phyloP scores from a whole-genome alignment of 2,329 filamentous ascomycete genomes.

The Colletotrichum graminicola region DNA sequence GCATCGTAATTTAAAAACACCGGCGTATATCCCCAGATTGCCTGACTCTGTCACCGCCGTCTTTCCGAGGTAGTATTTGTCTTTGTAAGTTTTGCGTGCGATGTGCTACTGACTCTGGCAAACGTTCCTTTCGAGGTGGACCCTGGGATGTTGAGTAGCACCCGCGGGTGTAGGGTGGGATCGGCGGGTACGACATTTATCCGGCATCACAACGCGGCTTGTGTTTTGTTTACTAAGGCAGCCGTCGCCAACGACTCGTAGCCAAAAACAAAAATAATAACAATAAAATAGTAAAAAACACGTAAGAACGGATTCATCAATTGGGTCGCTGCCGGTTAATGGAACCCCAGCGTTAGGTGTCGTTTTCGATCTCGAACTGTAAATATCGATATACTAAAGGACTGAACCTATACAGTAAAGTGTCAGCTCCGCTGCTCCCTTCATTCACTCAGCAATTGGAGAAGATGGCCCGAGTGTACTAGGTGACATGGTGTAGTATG shows the following conservation, averaged over 20 bases:
- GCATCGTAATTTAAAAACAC: not conserved
- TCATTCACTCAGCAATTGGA: too few species aligned
- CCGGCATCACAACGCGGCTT: not conserved
- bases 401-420: too few species aligned
- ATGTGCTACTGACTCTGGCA: not conserved
- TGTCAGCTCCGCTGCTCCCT: too few species aligned
- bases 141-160: not conserved
- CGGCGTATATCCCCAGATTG: not conserved
- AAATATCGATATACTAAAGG: not conserved
- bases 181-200: not conserved
- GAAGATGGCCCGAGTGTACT: too few species aligned
- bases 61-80: not conserved
- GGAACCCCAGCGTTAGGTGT: not conserved
- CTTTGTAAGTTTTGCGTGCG: not conserved
- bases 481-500: too few species aligned
- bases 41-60: not conserved
- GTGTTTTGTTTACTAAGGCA: not conserved
- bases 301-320: not conserved
- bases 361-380: not conserved
- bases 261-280: too few species aligned
- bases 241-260: not conserved
- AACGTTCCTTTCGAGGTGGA: not conserved
- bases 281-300: too few species aligned
- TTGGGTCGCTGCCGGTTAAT: not conserved
- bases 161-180: not conserved